Conservation (phyloP, 164 flowering plant genomes). For the Tetrastigma voinierianum region DNA sequence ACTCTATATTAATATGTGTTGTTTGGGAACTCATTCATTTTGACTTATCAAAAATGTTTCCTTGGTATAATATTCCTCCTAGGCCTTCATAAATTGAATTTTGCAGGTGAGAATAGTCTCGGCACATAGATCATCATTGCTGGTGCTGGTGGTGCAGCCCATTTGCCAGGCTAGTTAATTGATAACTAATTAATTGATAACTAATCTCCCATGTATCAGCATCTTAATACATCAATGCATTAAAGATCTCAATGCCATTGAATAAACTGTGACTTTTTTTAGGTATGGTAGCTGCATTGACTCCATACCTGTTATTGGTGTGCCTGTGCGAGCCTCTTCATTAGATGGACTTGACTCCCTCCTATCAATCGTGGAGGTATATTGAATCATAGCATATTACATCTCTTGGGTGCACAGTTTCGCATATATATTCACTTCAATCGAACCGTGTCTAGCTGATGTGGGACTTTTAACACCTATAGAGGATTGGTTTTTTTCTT, state of each 20-base stretch:
- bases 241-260: background rate
- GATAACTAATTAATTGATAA: background rate
- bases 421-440: no score
- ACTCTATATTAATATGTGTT: no score
- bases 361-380: constrained; percentile 92
- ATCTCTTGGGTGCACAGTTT: background rate
- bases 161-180: constrained; percentile 74
- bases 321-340: constrained; percentile 79
- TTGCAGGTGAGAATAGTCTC: no score
- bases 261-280: constrained; percentile 8
- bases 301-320: constrained; percentile 92
- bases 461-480: no score
- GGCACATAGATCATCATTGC: constrained; percentile 90
- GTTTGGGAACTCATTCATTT: no score
- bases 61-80: no score
- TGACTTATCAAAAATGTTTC: no score
- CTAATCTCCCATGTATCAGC: no score
- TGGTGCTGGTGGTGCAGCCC: constrained; percentile 99
- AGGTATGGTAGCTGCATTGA: constrained; percentile 97
- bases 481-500: no score
- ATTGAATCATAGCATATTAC: background rate
- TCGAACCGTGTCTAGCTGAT: no score
- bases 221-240: background rate
- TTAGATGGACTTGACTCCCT: constrained; percentile 91
- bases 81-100: no score